Percentiles rank a stretch among this genome's conserved stretches.
Evolutionary conservation across 352 stramenopile species (phyloP).

Genomic region (Phytophthora multivora): DNA sequence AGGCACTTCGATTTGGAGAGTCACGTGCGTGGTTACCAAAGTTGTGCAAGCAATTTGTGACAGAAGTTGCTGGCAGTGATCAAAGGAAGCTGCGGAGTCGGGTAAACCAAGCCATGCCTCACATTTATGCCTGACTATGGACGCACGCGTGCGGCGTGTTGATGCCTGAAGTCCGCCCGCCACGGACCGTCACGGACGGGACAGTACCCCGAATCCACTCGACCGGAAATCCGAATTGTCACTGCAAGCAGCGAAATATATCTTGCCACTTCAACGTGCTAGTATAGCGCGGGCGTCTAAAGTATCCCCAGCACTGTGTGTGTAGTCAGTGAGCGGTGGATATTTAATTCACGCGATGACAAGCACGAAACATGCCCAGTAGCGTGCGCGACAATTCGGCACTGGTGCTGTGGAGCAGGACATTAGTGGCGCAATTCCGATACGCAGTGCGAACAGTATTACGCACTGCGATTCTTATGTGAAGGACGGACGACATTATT

Average conservation of each 20-base stretch:
- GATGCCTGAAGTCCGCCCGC: background rate
- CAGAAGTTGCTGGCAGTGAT: slow-evolving; percentile 4
- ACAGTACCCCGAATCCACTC: slow-evolving; percentile 8
- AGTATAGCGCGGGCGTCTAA: no score
- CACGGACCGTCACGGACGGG: background rate
- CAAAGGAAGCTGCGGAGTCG: background rate
- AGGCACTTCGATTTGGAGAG: slow-evolving; percentile 11
- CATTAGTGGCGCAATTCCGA: no score
- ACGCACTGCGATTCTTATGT: no score
- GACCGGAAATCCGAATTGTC: slow-evolving; percentile 4
- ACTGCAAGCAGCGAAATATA: background rate
- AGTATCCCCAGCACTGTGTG: no score
- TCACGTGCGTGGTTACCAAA: slow-evolving; percentile 10
- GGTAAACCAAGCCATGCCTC: slow-evolving; percentile 1
- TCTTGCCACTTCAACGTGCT: no score
- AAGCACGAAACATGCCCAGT: no score
- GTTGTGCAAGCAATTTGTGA: slow-evolving; percentile 1
- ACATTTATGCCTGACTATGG: slow-evolving; percentile 3
- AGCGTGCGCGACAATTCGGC: no score
- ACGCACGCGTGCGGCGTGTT: slow-evolving; percentile 2
- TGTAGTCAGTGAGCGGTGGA: no score
- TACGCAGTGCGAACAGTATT: no score
- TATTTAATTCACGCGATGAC: no score
- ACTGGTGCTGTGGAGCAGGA: no score
- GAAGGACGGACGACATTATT: no score